Base-by-base conservation (phyloP, 768 basidiomycete genomes). In the Boletales sp. region DNA sequence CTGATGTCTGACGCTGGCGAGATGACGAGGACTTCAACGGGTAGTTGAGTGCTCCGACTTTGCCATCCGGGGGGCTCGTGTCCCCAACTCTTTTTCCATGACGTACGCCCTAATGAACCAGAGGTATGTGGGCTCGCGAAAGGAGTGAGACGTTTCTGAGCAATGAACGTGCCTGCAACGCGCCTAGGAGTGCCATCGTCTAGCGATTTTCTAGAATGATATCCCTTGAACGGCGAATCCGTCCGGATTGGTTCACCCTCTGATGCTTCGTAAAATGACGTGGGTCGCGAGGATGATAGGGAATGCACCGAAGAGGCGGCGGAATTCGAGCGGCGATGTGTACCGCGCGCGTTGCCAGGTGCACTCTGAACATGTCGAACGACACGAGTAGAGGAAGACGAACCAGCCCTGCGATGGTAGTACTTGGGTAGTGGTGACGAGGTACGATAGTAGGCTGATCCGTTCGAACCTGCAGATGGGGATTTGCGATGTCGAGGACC, bases 31-130 rank as follows among this genome's bases (percentile, higher is more conserved):
- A 90, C 87, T 64, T 92, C 90, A 27, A 90, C 74, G 0, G 90
- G 87, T 5, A 84, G 67, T 59, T 84, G 84, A n/a, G 72, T 76
- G 44, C 65, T 66, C 4, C 86, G 79, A 32, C 73, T 77, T 56
- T 87, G 84, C 88, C 89, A 91, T 15, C 89, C 90, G 18, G 90
- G 88, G 7, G 90, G 90, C 59, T 92, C 88, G 27, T 84, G 70
- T 1, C 90, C 90, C 90, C 90, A 93, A 8, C 85, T 81, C 66
- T 90, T 90, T 74, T 89, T 91, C 90, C 90, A 93, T 63, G 86
- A 86, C 18, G 86, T 83, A 29, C 83, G 80, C 30, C 86, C 81
- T 43, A 82, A 62, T 4, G 75, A 72, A 30, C 71, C 69, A 47
- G 71, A 73, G 15, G 66, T 59, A 52, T 74, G 72, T 5, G 83